These are phyloP conservation scores for Rhodotorula glutinis DNA, from an alignment of 1,284 basidiomycete genomes.

Conservation along the genomic window DNA sequence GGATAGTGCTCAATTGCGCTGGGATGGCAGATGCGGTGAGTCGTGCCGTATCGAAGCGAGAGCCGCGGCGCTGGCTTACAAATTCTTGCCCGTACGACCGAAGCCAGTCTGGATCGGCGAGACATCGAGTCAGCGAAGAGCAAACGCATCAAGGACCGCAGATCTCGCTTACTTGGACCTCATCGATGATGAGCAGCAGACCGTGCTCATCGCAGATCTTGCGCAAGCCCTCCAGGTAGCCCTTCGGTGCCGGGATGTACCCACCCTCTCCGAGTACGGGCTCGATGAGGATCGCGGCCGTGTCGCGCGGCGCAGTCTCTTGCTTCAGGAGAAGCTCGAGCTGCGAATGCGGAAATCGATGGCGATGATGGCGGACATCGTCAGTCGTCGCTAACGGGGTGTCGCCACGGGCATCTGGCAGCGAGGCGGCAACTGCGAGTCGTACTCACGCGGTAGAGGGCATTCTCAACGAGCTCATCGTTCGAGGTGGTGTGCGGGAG, in stretches of 20 bases:
- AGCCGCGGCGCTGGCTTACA: neutral
- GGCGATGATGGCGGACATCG: constrained; percentile 2
- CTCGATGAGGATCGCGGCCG: constrained; percentile 87
- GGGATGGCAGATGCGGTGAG: neutral
- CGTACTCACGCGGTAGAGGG: constrained; percentile 45
- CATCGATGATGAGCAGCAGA: constrained; percentile 55
- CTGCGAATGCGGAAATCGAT: neutral
- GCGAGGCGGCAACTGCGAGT: neutral
- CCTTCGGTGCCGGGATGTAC: constrained; percentile 81
- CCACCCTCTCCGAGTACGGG: constrained; percentile 70
- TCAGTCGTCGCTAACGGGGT: neutral
- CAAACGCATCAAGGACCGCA: neutral
- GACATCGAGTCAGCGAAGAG: too few species aligned
- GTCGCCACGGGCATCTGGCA: neutral
- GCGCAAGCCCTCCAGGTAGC: constrained; percentile 75
- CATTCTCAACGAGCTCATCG: constrained; percentile 64
- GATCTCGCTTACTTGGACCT: constrained; percentile 67
- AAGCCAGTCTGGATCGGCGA: neutral
- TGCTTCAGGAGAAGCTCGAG: constrained; percentile 78
- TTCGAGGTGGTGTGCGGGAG: constrained; percentile 62
- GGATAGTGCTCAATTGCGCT: constrained; percentile 57
- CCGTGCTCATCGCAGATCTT: constrained; percentile 80
- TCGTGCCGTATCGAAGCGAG: neutral
- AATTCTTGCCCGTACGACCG: neutral
- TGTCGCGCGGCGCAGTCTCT: constrained; percentile 78